These are phyloP conservation scores for Hypholoma sublateritium DNA, from an alignment of 768 basidiomycete species.

Conservation along the genomic window DNA sequence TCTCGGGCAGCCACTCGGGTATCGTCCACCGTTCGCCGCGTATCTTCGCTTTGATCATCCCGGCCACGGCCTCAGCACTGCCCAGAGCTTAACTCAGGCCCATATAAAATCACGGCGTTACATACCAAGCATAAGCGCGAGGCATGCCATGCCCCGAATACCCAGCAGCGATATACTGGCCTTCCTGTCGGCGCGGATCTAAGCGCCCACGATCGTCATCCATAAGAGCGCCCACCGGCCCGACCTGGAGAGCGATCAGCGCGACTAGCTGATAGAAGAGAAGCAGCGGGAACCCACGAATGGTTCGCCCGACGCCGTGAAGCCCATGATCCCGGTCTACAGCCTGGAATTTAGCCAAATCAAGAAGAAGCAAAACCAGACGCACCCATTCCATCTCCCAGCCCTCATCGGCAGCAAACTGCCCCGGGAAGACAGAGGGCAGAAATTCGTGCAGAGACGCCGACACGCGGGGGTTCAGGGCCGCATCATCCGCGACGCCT, in stretches of 20 bases:
- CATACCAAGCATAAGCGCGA: constrained; percentile 68
- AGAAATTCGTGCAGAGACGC: constrained; percentile 56
- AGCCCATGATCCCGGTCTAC: constrained; percentile 86
- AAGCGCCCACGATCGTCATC: background rate
- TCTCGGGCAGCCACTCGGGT: constrained; percentile 65
- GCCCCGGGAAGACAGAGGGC: constrained; percentile 53
- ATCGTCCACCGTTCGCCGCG: constrained; percentile 40
- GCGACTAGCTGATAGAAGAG: background rate
- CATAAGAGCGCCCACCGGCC: constrained; percentile 45
- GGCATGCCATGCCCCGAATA: constrained; percentile 84
- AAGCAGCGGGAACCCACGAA: constrained; percentile 48
- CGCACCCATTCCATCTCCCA: constrained; percentile 81
- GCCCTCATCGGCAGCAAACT: constrained; percentile 31
- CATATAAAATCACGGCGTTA: background rate
- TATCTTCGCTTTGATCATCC: constrained; percentile 57
- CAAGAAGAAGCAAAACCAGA: constrained; percentile 1
- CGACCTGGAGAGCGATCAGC: constrained; percentile 44
- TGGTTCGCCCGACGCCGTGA: constrained; percentile 58
- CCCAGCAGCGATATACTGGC: constrained; percentile 74
- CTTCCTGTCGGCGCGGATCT: constrained; percentile 31
- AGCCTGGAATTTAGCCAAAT: background rate
- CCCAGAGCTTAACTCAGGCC: too few relatives aligned
- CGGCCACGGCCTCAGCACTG: constrained; percentile 62
- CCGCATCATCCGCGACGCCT: constrained; percentile 58
- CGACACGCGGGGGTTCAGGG: constrained; percentile 46